Base-by-base conservation (phyloP, 2,329 filamentous ascomycete species). In the Drechslerella dactyloides region DNA sequence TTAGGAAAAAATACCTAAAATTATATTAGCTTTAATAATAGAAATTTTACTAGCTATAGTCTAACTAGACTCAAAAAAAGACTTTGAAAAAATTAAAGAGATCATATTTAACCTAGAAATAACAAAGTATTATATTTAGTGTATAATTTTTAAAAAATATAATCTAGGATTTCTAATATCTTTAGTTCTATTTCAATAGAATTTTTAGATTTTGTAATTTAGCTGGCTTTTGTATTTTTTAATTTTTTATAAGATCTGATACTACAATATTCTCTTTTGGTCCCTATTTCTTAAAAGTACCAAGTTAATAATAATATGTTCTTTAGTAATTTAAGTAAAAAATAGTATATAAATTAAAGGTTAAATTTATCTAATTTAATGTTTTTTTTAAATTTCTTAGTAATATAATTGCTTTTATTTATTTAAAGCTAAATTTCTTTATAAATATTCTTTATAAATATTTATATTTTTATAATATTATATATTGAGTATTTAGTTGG, bases 1-100 rank as follows among this genome's bases (percentile, higher is more conserved):
- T 33, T 4, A 7, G 33, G 11, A 30, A n/a, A 53, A 24, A 48
- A 35, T 56, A 23, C 37, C 60, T 19, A 69, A 17, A 44, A 19
- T 11, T 4, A 69, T 52, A 46, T 46, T 52, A 19, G 65, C 65
- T 19, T 63, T 58, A 37, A 53, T 58, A 11, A 42, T 69, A 15
- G 65, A 69, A 27, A 58, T 58, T 50, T 59, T 69, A 35, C 21
- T 69, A 15, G 58, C 30, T 2, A 58, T 46, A 1, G 58, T 69
- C 15, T 69, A 58, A 58, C 53, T 69, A 10, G 65, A 69, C 42
- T 53, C 65, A 5, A 50, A 53, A 33, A 69, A 52, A 17, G 37
- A 69, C 23, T 58, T 69, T 15, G 58, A 58, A 21, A 51, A 52
- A 21, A 58, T 63, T 13, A 51, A 17, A 33, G 50, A 58, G 13